A percentile compares a stretch with the other conserved stretches of the same genome.
phyloP scores from a whole-genome alignment of 2,329 filamentous ascomycete species.

The Cordyceps militaris region DNA sequence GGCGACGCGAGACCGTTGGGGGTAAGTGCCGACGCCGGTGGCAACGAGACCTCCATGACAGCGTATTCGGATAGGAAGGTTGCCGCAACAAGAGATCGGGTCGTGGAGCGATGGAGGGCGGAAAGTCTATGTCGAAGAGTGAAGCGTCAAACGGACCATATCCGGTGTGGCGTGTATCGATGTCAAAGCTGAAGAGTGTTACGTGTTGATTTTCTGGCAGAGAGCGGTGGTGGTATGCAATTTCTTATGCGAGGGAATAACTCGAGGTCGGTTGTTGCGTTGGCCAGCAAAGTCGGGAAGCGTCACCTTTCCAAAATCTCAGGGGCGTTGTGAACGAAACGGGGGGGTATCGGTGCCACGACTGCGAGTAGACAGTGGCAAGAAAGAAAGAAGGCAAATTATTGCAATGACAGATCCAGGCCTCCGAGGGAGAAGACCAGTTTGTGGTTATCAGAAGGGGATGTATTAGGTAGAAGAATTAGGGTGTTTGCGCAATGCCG shows the following conservation, averaged over 20 bases:
- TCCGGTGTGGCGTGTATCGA: background rate
- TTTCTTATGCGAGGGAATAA: background rate
- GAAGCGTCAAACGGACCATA: slow-evolving; percentile 10
- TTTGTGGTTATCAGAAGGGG: background rate
- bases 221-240: background rate
- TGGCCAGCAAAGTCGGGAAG: slow-evolving; percentile 1
- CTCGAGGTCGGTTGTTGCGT: background rate
- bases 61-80: slow-evolving; percentile 4
- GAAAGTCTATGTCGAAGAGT: background rate
- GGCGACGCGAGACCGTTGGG: slow-evolving; percentile 39
- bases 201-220: background rate
- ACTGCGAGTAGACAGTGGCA: background rate
- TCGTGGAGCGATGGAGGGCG: background rate
- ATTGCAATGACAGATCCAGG: background rate
- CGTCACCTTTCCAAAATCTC: slow-evolving; percentile 6
- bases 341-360: slow-evolving; percentile 11
- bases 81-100: background rate
- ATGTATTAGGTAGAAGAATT: slow-evolving; percentile 1
- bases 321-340: slow-evolving; percentile 11
- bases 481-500: background rate
- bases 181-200: background rate
- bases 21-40: slow-evolving; percentile 35
- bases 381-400: background rate
- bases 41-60: slow-evolving; percentile 48
- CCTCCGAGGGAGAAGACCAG: background rate